Evolutionary conservation across 2,329 filamentous ascomycete species (phyloP).

Genomic region (Parafenestella ontariensis): DNA sequence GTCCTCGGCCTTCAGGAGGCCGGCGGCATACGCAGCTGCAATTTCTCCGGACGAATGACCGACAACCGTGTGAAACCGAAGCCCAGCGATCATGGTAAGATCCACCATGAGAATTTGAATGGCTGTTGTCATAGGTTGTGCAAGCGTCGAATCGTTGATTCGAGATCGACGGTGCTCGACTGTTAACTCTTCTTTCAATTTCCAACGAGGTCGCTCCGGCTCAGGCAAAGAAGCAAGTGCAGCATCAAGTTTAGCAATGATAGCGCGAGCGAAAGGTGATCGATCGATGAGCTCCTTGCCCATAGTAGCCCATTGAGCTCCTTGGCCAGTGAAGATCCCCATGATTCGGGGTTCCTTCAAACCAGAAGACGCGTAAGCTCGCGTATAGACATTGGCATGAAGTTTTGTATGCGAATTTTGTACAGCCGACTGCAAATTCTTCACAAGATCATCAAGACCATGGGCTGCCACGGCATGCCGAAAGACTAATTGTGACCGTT

Average conservation of each 20-base stretch:
- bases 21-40: slow-evolving; percentile 48
- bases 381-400: too few relatives aligned
- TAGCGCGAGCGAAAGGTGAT: background rate
- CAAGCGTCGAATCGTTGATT: too few relatives aligned
- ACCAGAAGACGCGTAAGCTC: too few relatives aligned
- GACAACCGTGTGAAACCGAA: slow-evolving; percentile 24
- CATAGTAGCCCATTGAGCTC: slow-evolving; percentile 32
- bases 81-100: slow-evolving; percentile 2
- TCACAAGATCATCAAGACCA: too few relatives aligned
- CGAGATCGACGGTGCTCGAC: too few relatives aligned
- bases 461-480: too few relatives aligned
- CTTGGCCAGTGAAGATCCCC: slow-evolving; percentile 36
- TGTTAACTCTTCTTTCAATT: background rate
- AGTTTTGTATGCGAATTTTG: too few relatives aligned
- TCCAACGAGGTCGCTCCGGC: slow-evolving; percentile 29
- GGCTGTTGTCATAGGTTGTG: too few relatives aligned
- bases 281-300: background rate
- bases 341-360: background rate
- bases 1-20: slow-evolving; percentile 22
- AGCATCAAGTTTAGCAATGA: background rate
- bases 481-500: too few relatives aligned
- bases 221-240: slow-evolving; percentile 15
- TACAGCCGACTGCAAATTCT: too few relatives aligned
- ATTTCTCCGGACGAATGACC: slow-evolving; percentile 54
- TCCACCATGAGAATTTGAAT: slow-evolving; percentile 30